Evolutionary conservation across 805 yeast species (phyloP).

Genomic region (Monosporozyma unispora): DNA sequence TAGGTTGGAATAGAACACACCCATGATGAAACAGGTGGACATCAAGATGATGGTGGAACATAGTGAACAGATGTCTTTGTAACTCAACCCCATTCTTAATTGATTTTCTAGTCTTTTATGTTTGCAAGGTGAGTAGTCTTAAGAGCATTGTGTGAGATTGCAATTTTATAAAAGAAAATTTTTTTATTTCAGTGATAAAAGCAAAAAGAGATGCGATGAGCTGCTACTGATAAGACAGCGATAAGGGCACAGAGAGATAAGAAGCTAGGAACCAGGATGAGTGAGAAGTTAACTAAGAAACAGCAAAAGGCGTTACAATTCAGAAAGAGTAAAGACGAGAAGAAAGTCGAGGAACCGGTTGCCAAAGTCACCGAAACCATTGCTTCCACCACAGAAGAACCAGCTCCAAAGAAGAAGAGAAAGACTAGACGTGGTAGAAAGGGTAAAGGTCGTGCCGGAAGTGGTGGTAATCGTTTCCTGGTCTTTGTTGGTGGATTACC

Average conservation of each 20-base stretch:
- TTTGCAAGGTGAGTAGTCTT: too few species aligned
- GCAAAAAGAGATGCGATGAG: slow-evolving; percentile 1
- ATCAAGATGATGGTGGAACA: slow-evolving; percentile 24
- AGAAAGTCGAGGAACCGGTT: slow-evolving; percentile 19
- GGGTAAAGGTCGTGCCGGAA: slow-evolving; percentile 49
- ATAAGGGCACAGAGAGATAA: neutral
- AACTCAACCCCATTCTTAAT: slow-evolving; percentile 9
- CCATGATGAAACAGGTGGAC: slow-evolving; percentile 68
- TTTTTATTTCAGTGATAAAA: neutral
- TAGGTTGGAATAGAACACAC: slow-evolving; percentile 67
- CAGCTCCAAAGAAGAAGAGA: slow-evolving; percentile 44
- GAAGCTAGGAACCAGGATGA: neutral
- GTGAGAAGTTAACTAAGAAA: slow-evolving; percentile 29
- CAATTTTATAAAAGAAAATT: too few species aligned
- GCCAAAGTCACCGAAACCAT: slow-evolving; percentile 20
- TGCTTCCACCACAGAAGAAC: slow-evolving; percentile 18
- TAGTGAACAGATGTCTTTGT: slow-evolving; percentile 25
- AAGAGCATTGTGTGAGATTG: too few species aligned
- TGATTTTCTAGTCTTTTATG: neutral
- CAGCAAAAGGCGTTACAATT: slow-evolving; percentile 30
- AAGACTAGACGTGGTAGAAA: slow-evolving; percentile 56
- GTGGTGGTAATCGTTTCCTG: slow-evolving; percentile 56
- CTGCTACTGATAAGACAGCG: neutral
- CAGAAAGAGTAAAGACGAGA: slow-evolving; percentile 26
- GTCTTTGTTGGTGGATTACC: slow-evolving; percentile 90